Evolutionary conservation across 305 asterid species (phyloP).

Genomic region (Fraxinus baroniana): DNA sequence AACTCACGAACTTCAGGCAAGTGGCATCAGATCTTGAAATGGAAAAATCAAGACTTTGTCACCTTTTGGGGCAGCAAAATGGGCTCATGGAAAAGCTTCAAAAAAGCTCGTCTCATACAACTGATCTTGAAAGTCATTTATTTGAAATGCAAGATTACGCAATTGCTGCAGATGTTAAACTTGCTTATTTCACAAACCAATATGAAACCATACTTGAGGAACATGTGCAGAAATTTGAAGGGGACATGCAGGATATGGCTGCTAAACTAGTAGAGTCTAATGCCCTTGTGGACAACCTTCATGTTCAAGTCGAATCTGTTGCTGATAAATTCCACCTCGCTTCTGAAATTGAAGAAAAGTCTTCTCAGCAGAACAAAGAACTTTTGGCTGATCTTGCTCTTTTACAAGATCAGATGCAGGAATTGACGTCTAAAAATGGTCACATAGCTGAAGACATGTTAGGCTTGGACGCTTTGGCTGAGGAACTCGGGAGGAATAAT

Average conservation of each 20-base stretch:
- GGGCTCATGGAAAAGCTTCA: conserved; percentile 46
- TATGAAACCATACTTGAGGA: conserved; percentile 45
- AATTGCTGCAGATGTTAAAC: conserved; percentile 59
- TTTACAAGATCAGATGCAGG: conserved; percentile 66
- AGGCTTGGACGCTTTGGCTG: conserved; percentile 52
- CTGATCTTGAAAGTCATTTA: conserved; percentile 52
- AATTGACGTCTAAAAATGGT: conserved; percentile 50
- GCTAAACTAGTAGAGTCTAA: conserved; percentile 54
- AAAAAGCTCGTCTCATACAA: conserved; percentile 35
- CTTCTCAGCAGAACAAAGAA: conserved; percentile 42
- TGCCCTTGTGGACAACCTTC: conserved; percentile 72
- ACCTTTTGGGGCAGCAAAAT: conserved; percentile 47
- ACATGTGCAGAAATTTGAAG: conserved; percentile 49
- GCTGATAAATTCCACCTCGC: conserved; percentile 52
- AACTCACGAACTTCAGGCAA: conserved; percentile 49
- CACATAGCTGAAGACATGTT: conserved; percentile 52
- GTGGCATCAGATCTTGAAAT: conserved; percentile 52
- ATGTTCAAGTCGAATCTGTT: conserved; percentile 63
- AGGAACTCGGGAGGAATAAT: conserved; percentile 52
- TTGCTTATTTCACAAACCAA: conserved; percentile 48
- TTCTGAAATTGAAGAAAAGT: conserved; percentile 62
- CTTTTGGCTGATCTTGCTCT: conserved; percentile 69
- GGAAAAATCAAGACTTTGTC: conserved; percentile 60
- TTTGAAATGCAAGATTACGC: conserved; percentile 52
- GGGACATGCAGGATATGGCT: conserved; percentile 47